Conservation (phyloP, 2,329 filamentous ascomycete genomes). For the Colletotrichum cordylinicola region DNA sequence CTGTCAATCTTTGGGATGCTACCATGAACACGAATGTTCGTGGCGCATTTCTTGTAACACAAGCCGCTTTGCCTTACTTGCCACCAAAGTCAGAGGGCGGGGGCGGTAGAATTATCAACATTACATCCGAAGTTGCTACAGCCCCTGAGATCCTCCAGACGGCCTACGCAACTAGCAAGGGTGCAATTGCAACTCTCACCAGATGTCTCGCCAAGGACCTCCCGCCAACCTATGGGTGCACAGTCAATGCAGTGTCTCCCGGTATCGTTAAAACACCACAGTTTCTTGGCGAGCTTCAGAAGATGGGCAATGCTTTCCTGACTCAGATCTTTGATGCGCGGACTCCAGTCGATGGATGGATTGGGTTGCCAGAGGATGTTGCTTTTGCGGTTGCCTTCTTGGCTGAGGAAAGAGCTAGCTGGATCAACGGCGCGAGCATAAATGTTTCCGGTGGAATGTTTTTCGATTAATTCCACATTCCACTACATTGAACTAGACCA, state of each 20-base stretch:
- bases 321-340: constrained; percentile 43
- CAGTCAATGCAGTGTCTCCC: constrained; percentile 49
- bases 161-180: constrained; percentile 56
- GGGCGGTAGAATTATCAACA: constrained; percentile 47
- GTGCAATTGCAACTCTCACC: constrained; percentile 54
- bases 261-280: constrained; percentile 48
- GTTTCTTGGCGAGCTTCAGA: constrained; percentile 37
- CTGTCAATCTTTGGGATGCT: constrained; percentile 41
- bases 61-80: constrained; percentile 42
- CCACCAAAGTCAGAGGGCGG: constrained; percentile 20
- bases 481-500: background rate
- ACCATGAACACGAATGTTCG: constrained; percentile 47
- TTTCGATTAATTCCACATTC: background rate
- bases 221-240: constrained; percentile 48
- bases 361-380: constrained; percentile 51
- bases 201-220: constrained; percentile 49
- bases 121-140: constrained; percentile 40
- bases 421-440: constrained; percentile 49
- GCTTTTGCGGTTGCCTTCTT: constrained; percentile 51
- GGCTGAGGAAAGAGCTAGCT: constrained; percentile 47
- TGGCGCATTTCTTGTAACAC: constrained; percentile 47
- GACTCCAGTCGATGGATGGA: constrained; percentile 45
- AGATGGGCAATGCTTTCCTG: constrained; percentile 38
- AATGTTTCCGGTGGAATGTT: constrained; percentile 31
- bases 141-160: constrained; percentile 42